Evolutionary conservation across 73 alveolate species (phyloP), one percentile per base, ranked within the genome.

Genomic region (Blepharisma stoltei): DNA sequence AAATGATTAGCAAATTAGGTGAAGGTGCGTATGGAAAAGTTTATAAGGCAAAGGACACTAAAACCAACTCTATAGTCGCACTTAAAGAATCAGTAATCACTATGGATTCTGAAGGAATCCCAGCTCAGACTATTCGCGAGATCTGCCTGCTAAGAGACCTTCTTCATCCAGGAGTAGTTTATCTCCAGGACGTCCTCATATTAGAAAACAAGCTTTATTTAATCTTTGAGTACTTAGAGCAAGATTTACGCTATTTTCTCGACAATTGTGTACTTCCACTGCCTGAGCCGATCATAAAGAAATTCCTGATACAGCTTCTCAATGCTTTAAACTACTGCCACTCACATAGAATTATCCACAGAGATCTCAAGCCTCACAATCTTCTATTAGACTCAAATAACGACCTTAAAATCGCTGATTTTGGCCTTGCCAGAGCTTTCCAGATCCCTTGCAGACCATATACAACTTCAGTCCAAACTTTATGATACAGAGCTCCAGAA

Each of bases 351-450:
- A 93, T 95, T 45, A 88, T 95, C 83, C 99, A 94, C 81, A 67
- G 99, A 60, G 98, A 95, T 86, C 84, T 95, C 43, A 95, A 95
- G 81, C 98, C 98, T 20, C 90, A 87, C 71, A 95, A 93, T 85
- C 76, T 95, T 32, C 82, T 93, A 32, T 66, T 95, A 5, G 97
- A 95, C 77, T 77, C 77, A 71, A 83, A 94, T 54, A 88, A 93
- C 27, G 89, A 90, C 78, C 80, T 93, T 14, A 86, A 94, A 84
- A 82, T 95, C 23, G 98, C 98, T 47, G 99, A 95, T 67, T 95
- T 95, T 89, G 98, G 99, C n/a, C 78, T 95, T 27, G 99, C 99
- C 20, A 76, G 99, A 55, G 97, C 98, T 8, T 95, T 93, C 81
- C 95, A 97, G 45, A 81, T 93, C 14, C 98, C 98, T 37, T 75